A percentile compares a stretch with the other conserved stretches of the same genome.
Conservation (phyloP, 2,329 filamentous ascomycete species). For the Fusarium sulawesiense region DNA sequence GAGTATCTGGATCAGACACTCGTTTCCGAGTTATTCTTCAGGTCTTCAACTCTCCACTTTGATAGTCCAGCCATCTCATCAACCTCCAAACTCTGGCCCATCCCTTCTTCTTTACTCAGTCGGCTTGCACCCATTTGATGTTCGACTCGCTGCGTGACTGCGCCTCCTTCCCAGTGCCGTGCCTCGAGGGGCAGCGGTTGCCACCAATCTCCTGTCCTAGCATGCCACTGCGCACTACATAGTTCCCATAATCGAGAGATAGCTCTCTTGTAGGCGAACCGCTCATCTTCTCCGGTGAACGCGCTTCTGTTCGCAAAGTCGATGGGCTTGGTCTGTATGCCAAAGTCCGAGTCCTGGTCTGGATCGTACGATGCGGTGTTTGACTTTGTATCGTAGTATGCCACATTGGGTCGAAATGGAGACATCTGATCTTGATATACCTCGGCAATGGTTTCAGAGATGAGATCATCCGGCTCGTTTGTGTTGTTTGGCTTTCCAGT, state of each 20-base stretch:
- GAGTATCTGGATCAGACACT: constrained; percentile 17
- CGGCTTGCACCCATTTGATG: constrained; percentile 6
- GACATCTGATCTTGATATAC: constrained; percentile 82
- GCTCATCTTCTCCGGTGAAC: constrained; percentile 84
- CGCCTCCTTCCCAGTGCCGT: constrained; percentile 72
- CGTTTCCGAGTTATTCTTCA: constrained; percentile 45
- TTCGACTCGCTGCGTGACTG: constrained; percentile 40
- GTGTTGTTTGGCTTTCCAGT: constrained; percentile 8
- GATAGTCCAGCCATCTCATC: constrained; percentile 55
- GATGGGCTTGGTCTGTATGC: constrained; percentile 53
- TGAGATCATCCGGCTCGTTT: constrained; percentile 52
- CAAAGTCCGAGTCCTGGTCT: constrained; percentile 69
- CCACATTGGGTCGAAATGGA: constrained; percentile 83
- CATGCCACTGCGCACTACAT: constrained; percentile 79
- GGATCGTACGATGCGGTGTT: constrained; percentile 63
- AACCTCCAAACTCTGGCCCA: constrained; percentile 51
- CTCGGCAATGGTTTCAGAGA: constrained; percentile 64
- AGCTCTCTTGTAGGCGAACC: constrained; percentile 83
- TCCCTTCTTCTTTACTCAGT: constrained; percentile 42
- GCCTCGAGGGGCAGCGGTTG: constrained; percentile 72
- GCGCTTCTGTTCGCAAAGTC: constrained; percentile 76
- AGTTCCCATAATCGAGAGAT: constrained; percentile 85
- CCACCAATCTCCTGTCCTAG: constrained; percentile 75
- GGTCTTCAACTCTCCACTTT: constrained; percentile 52
- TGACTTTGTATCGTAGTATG: constrained; percentile 67